phyloP scores from a whole-genome alignment of 2,329 filamentous ascomycete genomes.

The Curvularia spicifera region DNA sequence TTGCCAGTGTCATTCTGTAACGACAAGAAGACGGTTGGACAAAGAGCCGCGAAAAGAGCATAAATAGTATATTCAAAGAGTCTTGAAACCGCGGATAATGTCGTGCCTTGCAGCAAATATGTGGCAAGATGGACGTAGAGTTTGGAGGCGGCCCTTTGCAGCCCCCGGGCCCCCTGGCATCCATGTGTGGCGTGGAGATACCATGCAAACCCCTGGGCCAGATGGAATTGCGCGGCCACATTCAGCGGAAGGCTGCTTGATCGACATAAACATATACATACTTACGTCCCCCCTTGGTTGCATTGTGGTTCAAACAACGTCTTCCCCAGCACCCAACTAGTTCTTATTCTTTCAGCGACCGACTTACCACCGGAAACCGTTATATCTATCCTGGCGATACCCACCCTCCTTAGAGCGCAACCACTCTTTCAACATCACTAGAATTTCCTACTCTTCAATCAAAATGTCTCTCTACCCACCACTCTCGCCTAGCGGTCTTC shows the following conservation, averaged over 20 bases:
- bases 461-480: constrained; percentile 28
- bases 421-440: not conserved
- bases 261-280: constrained; percentile 30
- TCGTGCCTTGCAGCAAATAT: constrained; percentile 21
- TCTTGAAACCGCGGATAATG: constrained; percentile 18
- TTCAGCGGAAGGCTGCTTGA: constrained; percentile 21
- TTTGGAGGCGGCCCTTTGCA: constrained; percentile 25
- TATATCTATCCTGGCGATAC: constrained; percentile 17
- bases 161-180: constrained; percentile 30
- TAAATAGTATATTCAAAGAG: constrained; percentile 10
- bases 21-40: constrained; percentile 16
- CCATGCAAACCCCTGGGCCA: constrained; percentile 28
- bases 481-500: constrained; percentile 30
- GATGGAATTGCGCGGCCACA: constrained; percentile 28
- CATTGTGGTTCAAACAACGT: constrained; percentile 31
- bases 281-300: constrained; percentile 19
- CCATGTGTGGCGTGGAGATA: constrained; percentile 24
- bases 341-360: constrained; percentile 13
- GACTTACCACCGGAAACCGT: constrained; percentile 12
- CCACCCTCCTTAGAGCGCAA: constrained; percentile 2
- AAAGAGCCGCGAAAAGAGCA: constrained; percentile 13
- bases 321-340: constrained; percentile 11
- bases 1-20: constrained; percentile 13
- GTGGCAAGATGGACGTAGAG: constrained; percentile 12
- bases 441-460: not conserved